phyloP scores from a whole-genome alignment of 805 yeast genomes.

The Lipomyces kockii region DNA sequence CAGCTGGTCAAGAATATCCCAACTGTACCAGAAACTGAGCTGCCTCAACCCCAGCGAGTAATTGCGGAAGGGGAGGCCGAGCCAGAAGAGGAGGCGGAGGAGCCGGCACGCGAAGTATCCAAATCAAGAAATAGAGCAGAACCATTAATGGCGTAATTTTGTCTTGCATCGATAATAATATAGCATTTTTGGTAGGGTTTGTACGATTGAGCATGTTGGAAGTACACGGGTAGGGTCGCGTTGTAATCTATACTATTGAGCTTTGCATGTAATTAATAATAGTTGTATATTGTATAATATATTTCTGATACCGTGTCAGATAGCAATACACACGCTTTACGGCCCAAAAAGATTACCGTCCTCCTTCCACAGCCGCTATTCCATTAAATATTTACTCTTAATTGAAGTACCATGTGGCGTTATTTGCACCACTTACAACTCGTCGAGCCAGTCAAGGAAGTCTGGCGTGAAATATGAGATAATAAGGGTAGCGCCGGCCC shows the following conservation, averaged over 20 bases:
- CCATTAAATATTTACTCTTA: no score
- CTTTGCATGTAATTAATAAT: slow-evolving; percentile 5
- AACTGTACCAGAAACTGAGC: slow-evolving; percentile 15
- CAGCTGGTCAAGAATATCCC: slow-evolving; percentile 31
- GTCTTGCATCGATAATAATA: not conserved
- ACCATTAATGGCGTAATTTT: not conserved
- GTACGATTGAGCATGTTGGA: not conserved
- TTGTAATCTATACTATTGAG: not conserved
- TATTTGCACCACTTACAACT: slow-evolving; percentile 18
- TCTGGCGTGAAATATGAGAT: slow-evolving; percentile 95
- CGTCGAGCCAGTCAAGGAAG: slow-evolving; percentile 86
- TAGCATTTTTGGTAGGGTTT: not conserved
- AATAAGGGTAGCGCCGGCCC: slow-evolving; percentile 94
- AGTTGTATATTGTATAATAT: not conserved
- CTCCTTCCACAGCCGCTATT: no score
- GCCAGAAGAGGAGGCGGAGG: slow-evolving; percentile 36
- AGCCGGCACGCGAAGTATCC: not conserved
- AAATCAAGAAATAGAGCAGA: slow-evolving; percentile 1
- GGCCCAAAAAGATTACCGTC: no score
- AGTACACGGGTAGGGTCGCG: not conserved
- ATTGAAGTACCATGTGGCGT: not conserved
- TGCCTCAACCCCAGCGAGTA: slow-evolving; percentile 19
- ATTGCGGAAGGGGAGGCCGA: slow-evolving; percentile 37
- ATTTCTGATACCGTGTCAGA: not conserved
- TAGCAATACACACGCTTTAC: no score